Evolutionary conservation across 371 early-diverging fungal genomes (phyloP).

Genomic region (Syncephalastrum monosporum): DNA sequence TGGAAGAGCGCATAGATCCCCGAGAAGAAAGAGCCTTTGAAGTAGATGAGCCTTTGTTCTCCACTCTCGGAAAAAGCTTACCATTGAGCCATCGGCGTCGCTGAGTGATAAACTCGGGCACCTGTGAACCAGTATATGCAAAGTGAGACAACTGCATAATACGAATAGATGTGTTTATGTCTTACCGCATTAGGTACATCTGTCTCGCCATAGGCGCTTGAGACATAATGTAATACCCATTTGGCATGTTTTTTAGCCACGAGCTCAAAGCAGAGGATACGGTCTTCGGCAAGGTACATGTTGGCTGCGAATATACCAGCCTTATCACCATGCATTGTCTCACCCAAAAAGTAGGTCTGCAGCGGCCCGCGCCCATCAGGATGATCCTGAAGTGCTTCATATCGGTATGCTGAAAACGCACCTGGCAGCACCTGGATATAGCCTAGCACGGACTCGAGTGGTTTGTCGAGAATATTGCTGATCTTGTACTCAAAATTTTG

Average conservation of each 20-base stretch:
- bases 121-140: slow-evolving; percentile 6
- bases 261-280: slow-evolving; percentile 85
- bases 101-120: slow-evolving; percentile 84
- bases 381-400: slow-evolving; percentile 77
- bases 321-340: slow-evolving; percentile 78
- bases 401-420: slow-evolving; percentile 95
- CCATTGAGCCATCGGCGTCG: slow-evolving; percentile 91
- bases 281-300: slow-evolving; percentile 85
- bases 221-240: slow-evolving; percentile 74
- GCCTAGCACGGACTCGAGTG: slow-evolving; percentile 92
- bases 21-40: slow-evolving; percentile 63
- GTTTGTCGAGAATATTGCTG: slow-evolving; percentile 96
- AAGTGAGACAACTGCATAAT: slow-evolving; percentile 12
- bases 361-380: slow-evolving; percentile 72
- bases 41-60: slow-evolving; percentile 1
- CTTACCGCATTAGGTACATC: slow-evolving; percentile 69
- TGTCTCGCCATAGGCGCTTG: slow-evolving; percentile 75
- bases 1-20: slow-evolving; percentile 61
- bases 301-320: slow-evolving; percentile 69
- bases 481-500: slow-evolving; percentile 98
- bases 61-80: background rate
- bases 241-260: slow-evolving; percentile 68
- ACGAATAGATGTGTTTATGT: too few species aligned
- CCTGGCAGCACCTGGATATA: slow-evolving; percentile 95
- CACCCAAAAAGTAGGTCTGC: slow-evolving; percentile 91